Conservation (phyloP, 805 yeast species). For the Dipodascus geniculatus region DNA sequence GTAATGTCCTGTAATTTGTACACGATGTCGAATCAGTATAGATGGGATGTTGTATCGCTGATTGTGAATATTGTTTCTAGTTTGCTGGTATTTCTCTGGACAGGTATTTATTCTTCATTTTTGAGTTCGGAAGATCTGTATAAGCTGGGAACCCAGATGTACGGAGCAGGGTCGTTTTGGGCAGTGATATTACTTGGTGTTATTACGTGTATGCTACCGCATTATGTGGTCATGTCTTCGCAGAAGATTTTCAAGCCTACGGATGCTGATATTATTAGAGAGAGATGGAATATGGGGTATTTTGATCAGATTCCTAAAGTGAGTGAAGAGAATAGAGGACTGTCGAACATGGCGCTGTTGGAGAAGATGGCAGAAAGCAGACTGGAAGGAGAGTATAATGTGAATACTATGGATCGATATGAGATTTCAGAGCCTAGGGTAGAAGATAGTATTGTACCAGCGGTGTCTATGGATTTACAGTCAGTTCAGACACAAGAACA, state of each 20-base stretch:
- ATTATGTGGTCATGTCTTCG: slow-evolving; percentile 40
- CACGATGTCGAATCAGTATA: slow-evolving; percentile 51
- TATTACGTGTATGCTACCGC: slow-evolving; percentile 45
- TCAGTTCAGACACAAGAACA: background rate
- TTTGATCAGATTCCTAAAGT: slow-evolving; percentile 21
- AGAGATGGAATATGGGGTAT: slow-evolving; percentile 41
- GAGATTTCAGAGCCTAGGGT: slow-evolving; percentile 21
- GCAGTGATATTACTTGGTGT: slow-evolving; percentile 46
- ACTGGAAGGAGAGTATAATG: background rate
- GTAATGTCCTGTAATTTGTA: slow-evolving; percentile 55
- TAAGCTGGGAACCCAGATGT: slow-evolving; percentile 49
- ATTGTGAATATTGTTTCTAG: slow-evolving; percentile 43
- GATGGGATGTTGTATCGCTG: slow-evolving; percentile 69
- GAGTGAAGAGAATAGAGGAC: background rate
- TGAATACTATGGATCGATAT: slow-evolving; percentile 3
- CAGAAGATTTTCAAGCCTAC: slow-evolving; percentile 44
- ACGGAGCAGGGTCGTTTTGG: slow-evolving; percentile 59
- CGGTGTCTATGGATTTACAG: background rate
- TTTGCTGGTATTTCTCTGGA: slow-evolving; percentile 57
- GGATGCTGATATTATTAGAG: slow-evolving; percentile 64
- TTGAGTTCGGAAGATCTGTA: slow-evolving; percentile 46
- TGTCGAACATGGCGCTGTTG: background rate
- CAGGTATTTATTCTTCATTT: slow-evolving; percentile 62
- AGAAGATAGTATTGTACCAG: slow-evolving; percentile 4
- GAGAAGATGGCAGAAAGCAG: background rate